Conservation (phyloP, 192 early-diverging fungal species). For the Umbelopsis isabellina region DNA sequence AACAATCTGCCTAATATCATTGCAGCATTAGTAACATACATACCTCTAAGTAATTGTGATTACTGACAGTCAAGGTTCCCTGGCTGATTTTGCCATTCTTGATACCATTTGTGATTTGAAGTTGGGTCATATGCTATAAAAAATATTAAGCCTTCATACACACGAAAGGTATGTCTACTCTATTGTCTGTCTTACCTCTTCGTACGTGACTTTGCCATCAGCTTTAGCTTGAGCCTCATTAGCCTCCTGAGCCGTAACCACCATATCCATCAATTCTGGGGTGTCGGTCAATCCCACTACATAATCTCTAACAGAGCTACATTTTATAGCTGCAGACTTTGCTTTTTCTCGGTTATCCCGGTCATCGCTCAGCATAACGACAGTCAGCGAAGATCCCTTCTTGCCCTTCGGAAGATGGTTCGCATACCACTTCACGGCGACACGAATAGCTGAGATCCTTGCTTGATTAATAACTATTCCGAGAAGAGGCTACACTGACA, state of each 20-base stretch:
- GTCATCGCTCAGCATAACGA: constrained; percentile 89
- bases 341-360: constrained; percentile 82
- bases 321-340: constrained; percentile 61
- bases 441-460: constrained; percentile 75
- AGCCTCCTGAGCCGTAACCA: constrained; percentile 57
- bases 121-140: constrained; percentile 71
- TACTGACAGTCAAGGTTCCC: constrained; percentile 80
- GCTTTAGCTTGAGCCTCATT: constrained; percentile 44
- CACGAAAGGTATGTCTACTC: not conserved
- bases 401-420: constrained; percentile 62
- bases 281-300: constrained; percentile 69
- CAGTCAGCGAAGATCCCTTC: constrained; percentile 39
- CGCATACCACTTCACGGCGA: constrained; percentile 82
- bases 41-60: constrained; percentile 88
- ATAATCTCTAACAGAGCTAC: constrained; percentile 77
- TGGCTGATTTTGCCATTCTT: constrained; percentile 81
- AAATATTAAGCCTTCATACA: not conserved
- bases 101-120: constrained; percentile 84
- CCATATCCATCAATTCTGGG: constrained; percentile 94
- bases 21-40: not conserved
- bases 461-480: constrained; percentile 5
- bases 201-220: constrained; percentile 63
- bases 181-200: constrained; percentile 49
- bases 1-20: not conserved
- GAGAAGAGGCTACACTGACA: constrained; percentile 19